Percentiles rank a stretch among this genome's conserved stretches.
phyloP scores from a whole-genome alignment of 164 flowering plant species.

The Sedum album region DNA sequence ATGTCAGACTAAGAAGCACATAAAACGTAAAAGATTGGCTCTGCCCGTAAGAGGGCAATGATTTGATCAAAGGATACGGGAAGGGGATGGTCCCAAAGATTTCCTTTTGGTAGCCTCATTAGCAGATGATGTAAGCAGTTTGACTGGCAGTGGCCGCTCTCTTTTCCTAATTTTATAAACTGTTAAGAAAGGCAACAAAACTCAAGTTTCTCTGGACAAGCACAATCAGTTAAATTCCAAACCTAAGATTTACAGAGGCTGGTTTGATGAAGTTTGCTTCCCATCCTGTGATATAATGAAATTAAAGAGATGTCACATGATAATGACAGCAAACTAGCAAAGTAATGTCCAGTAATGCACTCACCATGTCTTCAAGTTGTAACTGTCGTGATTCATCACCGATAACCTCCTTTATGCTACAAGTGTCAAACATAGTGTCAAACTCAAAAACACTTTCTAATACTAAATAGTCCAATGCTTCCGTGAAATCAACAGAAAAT shows the following conservation, averaged over 20 bases:
- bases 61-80: slow-evolving; percentile 52
- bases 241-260: slow-evolving; percentile 47
- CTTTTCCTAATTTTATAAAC: slow-evolving; percentile 43
- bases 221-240: not conserved
- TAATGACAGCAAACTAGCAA: not conserved
- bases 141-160: slow-evolving; percentile 38
- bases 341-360: slow-evolving; percentile 16
- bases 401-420: slow-evolving; percentile 64
- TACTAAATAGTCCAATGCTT: not conserved
- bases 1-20: not conserved
- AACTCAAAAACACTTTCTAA: not conserved
- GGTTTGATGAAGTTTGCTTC: slow-evolving; percentile 23
- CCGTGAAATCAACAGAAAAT: not conserved
- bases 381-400: slow-evolving; percentile 54
- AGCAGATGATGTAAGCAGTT: slow-evolving; percentile 45
- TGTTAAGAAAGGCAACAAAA: slow-evolving; percentile 6
- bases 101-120: slow-evolving; percentile 65
- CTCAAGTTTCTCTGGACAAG: not conserved
- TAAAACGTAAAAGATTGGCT: not conserved
- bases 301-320: not conserved
- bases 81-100: slow-evolving; percentile 36
- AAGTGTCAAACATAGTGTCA: not conserved
- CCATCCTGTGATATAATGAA: slow-evolving; percentile 36
- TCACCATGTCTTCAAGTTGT: slow-evolving; percentile 43
- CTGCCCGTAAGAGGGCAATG: not conserved